These are phyloP conservation scores for Nyctanthes arbortristis DNA, from an alignment of 257 asterid genomes.

Conservation along the genomic window DNA sequence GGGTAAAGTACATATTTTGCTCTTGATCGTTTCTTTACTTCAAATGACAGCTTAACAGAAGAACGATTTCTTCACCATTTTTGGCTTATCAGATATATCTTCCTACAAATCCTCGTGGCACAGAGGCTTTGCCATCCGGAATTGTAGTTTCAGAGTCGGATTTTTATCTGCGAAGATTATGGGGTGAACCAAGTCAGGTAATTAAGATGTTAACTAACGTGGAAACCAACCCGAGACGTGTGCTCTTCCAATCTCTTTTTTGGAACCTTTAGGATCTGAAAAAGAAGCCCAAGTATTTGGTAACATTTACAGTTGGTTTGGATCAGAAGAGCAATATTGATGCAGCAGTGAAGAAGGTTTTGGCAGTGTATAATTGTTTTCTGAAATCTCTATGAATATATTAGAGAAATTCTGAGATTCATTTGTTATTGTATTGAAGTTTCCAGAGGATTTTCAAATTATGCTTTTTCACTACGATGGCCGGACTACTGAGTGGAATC, in stretches of 20 bases:
- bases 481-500: conserved; percentile 52
- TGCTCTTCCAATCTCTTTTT: neutral
- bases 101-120: conserved; percentile 50
- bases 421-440: conserved; percentile 34
- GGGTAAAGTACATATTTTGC: conserved; percentile 31
- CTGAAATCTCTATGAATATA: neutral
- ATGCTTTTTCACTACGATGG: conserved; percentile 73
- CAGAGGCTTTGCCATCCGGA: conserved; percentile 37
- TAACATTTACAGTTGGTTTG: conserved; percentile 71
- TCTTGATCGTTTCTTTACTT: neutral
- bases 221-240: no score
- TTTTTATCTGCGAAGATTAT: conserved; percentile 20
- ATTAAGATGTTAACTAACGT: no score
- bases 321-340: conserved; percentile 56
- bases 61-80: neutral
- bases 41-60: neutral
- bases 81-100: conserved; percentile 33
- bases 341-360: conserved; percentile 66
- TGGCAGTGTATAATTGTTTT: neutral
- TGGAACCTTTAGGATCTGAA: conserved; percentile 37
- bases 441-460: conserved; percentile 71
- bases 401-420: neutral
- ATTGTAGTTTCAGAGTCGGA: conserved; percentile 23
- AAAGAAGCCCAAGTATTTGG: conserved; percentile 54
- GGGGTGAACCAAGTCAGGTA: conserved; percentile 26